Evolutionary conservation across 192 early-diverging fungal species (phyloP), one percentile per base, ranked within the genome.

Genomic region (Coemansia sp.): DNA sequence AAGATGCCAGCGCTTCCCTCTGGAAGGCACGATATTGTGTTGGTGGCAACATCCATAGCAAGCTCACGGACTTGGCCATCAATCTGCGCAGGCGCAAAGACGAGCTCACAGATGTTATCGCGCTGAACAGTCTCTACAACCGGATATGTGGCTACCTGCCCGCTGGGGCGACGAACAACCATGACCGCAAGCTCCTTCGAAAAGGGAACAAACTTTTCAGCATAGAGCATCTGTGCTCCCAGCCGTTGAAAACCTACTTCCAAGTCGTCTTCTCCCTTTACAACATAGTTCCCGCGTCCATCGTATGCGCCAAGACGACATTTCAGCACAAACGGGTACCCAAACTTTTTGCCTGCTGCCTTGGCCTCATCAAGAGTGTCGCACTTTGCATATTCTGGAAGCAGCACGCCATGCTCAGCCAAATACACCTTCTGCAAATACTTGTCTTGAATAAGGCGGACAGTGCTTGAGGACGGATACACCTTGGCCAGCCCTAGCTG

Each of bases 81-180:
- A 53, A 98, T 91, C 81, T 98, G 98, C 32, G 98, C 98, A 14
- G 98, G 98, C 0, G 93, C 94, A 76, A 96, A 91, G 5, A 97
- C 95, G 37, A 98, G 80, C 83, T 96, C 94, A 76, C 96, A 98
- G 39, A 99, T 94, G 69, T 90, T 97, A 84, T 98, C 91, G 76
- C 91, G 90, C 79, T 99, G 98, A 11, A 98, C 88, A 10, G 98
- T 99, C 79, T 99, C 96, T 1, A 98, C 96, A 46, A 93, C 91
- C 17, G 96, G 95, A 69, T 99, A 99, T 0, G 90, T 89, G 3
- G 84, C 87, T 4, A 95, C 86, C 39, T 78, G 74, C 6, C 80
- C 74, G 12, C 69, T 58, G 16, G 86, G 85, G 39, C 85, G 87
- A 41, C 94, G 89, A 39, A 94, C 95, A 13, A 99, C 98, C 96